Base-by-base conservation (phyloP, 148 eudicot species). In the Camellia sinensis region DNA sequence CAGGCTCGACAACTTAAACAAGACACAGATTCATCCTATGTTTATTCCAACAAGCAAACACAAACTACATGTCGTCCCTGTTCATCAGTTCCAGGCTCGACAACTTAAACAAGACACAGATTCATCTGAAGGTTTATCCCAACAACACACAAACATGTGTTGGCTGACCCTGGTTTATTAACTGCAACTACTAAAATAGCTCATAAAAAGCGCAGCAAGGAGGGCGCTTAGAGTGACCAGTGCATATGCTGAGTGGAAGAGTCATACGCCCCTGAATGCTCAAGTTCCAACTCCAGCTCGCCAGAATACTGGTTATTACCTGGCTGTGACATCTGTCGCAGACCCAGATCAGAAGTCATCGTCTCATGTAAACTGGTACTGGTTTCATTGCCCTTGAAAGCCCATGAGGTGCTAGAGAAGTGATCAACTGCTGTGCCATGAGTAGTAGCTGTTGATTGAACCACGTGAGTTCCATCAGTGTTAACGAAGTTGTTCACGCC, bases 171-270 rank as follows among this genome's bases (percentile, higher is more conserved):
- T 17, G 7, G 46, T 62, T n/a, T 19, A 3, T 41, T 44, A 18
- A 44, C 60, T 18, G 12, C 57, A 15, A 6, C 15, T n/a, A 59
- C 57, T 2, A 53, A 44, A 46, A 19, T 21, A 15, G 46, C 48
- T 48, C 62, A 41, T 7, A 60, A 43, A 52, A 40, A 57, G 46
- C 17, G 43, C 50, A 29, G 75, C 21, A 41, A 43, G 46, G 59
- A 22, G 21, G 12, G 59, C 71, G 76, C 53, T 85, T 81, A 92
- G 68, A 89, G 90, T 8, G 95, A 88, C 97, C 97, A 93, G 78
- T 93, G 82, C 84, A 74, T 83, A 61, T 89, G 85, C 81, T 88
- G 87, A 78, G 78, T 75, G 10, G 89, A 84, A 53, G 97, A 85
- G 80, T 86, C 87, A 70, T 85, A 93, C 22, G 85, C 88, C 80